Evolutionary conservation across 768 basidiomycete species (phyloP), one percentile per base, ranked within the genome.

Genomic region (Boletus edulis): DNA sequence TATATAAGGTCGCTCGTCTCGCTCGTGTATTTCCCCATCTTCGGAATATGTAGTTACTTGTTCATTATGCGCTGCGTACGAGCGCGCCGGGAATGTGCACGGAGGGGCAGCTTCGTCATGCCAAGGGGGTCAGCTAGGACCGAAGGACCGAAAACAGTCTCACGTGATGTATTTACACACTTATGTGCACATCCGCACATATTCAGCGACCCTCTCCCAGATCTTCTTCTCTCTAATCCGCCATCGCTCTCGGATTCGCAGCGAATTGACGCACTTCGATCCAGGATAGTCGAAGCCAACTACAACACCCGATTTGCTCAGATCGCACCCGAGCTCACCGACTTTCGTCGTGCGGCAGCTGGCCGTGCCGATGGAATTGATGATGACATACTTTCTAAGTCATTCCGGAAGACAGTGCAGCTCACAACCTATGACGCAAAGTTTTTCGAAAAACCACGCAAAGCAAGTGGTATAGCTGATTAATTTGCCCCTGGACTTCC

Each of bases 401-500:
- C 38, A 5, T 65, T 60, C 31, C 61, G 29, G 13, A 27, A 43
- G 5, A 54, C 58, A 11, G 64, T 63, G 1, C 44, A 47, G 9
- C 15, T 52, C 24, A 63, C 56, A 18, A 57, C 56, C 17, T 66
- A 65, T 11, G 56, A 57, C 0, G 35, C 59, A 11, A 51, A 32
- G 35, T 46, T 56, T 41, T 44, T 35, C 2, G 46, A 62, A 10
- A 52, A 22, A 24, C 54, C 59, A 2, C 54, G 51, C 17, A 56
- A 35, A 44, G 46, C 32, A 6, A 43, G 34, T 10, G 46, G 18
- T 5, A 11, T 64, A 18, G 27, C 37, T 22, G 17, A 66, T 31
- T 27, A 59, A 8, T 49, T 64, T 34, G 48, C 62, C 1, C 62
- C 59, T 0, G 65, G 64, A 31, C 7, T 65, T 1, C 65, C 64